phyloP scores from a whole-genome alignment of 2,329 filamentous ascomycete species.

The Penicillium crustosum region DNA sequence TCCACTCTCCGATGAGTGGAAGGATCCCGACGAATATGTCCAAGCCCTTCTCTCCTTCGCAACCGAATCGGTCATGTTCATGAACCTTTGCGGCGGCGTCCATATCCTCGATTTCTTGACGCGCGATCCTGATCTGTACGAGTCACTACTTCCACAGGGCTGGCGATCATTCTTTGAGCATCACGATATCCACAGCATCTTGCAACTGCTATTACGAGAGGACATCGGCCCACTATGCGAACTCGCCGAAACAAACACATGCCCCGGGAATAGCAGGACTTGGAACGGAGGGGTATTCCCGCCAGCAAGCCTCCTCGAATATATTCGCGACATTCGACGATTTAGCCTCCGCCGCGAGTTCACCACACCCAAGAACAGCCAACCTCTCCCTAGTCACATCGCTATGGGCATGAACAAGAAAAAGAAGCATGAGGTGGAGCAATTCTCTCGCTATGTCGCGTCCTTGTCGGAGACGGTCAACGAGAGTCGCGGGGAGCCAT shows the following conservation, averaged over 20 bases:
- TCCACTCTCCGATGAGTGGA: constrained; percentile 69
- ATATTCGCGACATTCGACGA: constrained; percentile 68
- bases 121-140: constrained; percentile 75
- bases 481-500: constrained; percentile 46
- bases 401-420: constrained; percentile 93
- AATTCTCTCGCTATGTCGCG: constrained; percentile 85
- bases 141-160: constrained; percentile 68
- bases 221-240: constrained; percentile 56
- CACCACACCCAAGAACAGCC: constrained; percentile 40
- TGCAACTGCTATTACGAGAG: constrained; percentile 78
- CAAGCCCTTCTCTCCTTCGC: constrained; percentile 74
- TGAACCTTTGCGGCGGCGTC: constrained; percentile 84
- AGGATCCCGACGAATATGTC: constrained; percentile 72
- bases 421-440: constrained; percentile 88
- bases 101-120: constrained; percentile 97
- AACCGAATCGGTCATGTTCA: constrained; percentile 71
- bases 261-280: constrained; percentile 12
- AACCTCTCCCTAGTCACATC: constrained; percentile 66
- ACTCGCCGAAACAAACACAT: not conserved
- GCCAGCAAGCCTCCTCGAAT: constrained; percentile 63
- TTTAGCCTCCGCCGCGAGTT: constrained; percentile 68
- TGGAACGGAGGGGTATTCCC: constrained; percentile 48
- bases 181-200: constrained; percentile 69
- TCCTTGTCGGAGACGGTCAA: constrained; percentile 60
- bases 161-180: constrained; percentile 78